Evolutionary conservation across 176 grass and related monocot species (phyloP).

Genomic region (Oryza coarctata): DNA sequence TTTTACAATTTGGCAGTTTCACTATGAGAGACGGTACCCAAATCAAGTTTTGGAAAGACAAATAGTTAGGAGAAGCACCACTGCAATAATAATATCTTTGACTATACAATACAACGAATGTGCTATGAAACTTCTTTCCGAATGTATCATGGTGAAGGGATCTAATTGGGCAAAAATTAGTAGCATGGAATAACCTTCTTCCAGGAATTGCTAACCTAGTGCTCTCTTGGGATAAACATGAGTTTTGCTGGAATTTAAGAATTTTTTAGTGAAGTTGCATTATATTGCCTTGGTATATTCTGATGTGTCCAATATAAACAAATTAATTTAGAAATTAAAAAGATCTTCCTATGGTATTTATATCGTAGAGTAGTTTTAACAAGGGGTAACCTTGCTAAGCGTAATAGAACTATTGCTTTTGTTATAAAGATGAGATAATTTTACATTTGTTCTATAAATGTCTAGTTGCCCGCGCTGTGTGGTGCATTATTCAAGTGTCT

Average conservation of each 20-base stretch:
- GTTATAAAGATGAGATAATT: too few species aligned
- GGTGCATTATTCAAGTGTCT: not conserved
- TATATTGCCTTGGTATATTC: not conserved
- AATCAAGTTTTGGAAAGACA: not conserved
- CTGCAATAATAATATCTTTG: not conserved
- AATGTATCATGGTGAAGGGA: too few species aligned
- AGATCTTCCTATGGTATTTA: too few species aligned
- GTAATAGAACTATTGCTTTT: too few species aligned
- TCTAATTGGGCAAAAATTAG: too few species aligned
- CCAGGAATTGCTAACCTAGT: too few species aligned
- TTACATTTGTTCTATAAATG: not conserved
- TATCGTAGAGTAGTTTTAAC: too few species aligned
- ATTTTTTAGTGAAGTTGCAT: not conserved
- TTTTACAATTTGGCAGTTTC: not conserved
- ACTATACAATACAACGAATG: not conserved
- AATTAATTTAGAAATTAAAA: not conserved
- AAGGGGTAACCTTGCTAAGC: too few species aligned
- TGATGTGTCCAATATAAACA: not conserved
- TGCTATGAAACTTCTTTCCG: not conserved
- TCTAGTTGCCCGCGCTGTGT: not conserved
- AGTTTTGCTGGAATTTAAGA: too few species aligned
- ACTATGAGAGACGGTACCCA: not conserved
- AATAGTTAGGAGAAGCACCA: not conserved
- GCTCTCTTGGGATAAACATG: too few species aligned
- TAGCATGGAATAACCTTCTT: too few species aligned